These are phyloP conservation scores for Chloris gayana DNA, from an alignment of 176 grass and related monocot species.

Conservation along the genomic window DNA sequence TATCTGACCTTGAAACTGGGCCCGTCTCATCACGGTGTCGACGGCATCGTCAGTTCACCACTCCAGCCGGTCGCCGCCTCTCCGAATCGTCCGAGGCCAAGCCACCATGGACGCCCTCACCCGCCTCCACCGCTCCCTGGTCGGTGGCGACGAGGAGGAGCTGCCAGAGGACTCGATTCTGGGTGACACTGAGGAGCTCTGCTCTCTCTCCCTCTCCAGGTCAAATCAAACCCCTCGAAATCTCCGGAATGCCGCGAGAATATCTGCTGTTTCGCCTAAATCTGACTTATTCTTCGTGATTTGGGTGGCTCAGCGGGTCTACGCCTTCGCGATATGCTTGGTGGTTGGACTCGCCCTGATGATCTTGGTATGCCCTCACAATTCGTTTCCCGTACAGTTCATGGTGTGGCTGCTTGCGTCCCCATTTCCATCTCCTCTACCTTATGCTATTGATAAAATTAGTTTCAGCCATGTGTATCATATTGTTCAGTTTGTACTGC, in stretches of 20 bases:
- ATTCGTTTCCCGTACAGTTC: not conserved
- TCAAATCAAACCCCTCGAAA: slow-evolving; percentile 11
- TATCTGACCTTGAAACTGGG: not conserved
- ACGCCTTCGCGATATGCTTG: slow-evolving; percentile 70
- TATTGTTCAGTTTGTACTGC: not conserved
- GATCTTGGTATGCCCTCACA: slow-evolving; percentile 67
- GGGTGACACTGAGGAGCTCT: slow-evolving; percentile 56
- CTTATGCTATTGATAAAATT: not conserved
- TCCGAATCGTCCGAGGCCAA: not conserved
- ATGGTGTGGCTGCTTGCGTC: not conserved
- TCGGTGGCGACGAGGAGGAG: slow-evolving; percentile 56
- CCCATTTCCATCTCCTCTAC: not conserved
- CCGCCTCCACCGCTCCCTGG: slow-evolving; percentile 70
- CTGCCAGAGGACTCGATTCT: slow-evolving; percentile 62
- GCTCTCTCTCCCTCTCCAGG: slow-evolving; percentile 80
- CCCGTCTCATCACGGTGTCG: not conserved
- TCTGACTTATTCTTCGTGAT: slow-evolving; percentile 31
- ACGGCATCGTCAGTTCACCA: not conserved
- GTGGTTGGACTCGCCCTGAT: slow-evolving; percentile 74
- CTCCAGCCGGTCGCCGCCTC: not conserved
- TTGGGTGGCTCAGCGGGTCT: slow-evolving; percentile 63
- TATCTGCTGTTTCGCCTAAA: slow-evolving; percentile 14
- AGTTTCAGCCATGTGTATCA: not conserved
- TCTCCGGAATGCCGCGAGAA: not conserved
- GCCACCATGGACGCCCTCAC: slow-evolving; percentile 70